These are phyloP conservation scores for Sarocladium oryzae DNA, from an alignment of 2,329 filamentous ascomycete genomes.

Conservation along the genomic window DNA sequence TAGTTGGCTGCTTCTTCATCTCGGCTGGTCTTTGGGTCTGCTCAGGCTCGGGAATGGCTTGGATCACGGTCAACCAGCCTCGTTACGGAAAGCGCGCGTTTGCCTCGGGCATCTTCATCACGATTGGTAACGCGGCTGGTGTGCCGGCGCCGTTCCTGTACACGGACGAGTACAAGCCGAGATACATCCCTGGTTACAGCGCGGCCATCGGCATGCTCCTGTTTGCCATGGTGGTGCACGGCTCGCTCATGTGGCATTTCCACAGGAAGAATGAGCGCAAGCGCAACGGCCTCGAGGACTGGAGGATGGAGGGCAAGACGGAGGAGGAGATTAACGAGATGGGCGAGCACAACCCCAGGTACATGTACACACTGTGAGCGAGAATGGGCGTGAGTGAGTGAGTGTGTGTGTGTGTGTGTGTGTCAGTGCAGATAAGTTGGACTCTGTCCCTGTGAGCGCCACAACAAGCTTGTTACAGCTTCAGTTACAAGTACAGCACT, in stretches of 20 bases:
- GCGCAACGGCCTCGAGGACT: conserved; percentile 29
- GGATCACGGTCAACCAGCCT: conserved; percentile 13
- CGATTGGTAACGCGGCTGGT: conserved; percentile 12
- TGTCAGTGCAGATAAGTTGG: no score
- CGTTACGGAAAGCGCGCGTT: conserved; percentile 13
- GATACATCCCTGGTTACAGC: conserved; percentile 43
- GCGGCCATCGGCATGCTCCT: conserved; percentile 43
- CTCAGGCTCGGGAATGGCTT: conserved; percentile 12
- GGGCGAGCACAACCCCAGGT: conserved; percentile 33
- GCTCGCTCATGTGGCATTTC: conserved; percentile 23
- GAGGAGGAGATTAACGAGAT: conserved; percentile 35
- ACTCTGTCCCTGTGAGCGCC: no score
- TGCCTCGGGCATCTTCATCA: conserved; percentile 12
- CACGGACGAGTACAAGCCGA: conserved; percentile 32
- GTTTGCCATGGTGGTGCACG: conserved; percentile 23
- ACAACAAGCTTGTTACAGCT: no score
- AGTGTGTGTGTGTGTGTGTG: no score
- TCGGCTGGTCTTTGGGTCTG: conserved; percentile 11
- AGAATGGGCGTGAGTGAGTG: no score
- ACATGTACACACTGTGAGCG: conserved; percentile 22
- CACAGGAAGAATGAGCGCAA: conserved; percentile 28
- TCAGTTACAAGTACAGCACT: no score
- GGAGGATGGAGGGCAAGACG: conserved; percentile 32
- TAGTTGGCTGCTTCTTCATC: conserved; percentile 10
- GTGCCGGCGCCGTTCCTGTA: conserved; percentile 53